phyloP scores from a whole-genome alignment of 345 rosid species.

The Melastoma malabathricum region DNA sequence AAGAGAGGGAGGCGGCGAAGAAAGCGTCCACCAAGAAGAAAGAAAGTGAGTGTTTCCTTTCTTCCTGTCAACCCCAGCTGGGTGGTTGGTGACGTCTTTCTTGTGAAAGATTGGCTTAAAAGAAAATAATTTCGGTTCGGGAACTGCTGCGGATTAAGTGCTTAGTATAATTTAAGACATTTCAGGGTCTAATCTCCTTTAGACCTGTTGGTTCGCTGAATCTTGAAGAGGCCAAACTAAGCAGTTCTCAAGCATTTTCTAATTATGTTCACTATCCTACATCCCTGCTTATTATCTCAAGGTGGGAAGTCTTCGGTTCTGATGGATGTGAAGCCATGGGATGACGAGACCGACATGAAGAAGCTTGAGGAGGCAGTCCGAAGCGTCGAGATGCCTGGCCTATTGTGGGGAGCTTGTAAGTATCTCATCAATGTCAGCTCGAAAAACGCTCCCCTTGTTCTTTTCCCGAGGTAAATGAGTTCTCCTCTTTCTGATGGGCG shows the following conservation, averaged over 20 bases:
- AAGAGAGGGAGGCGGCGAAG: constrained; percentile 74
- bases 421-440: not conserved
- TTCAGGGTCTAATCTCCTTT: too few species aligned
- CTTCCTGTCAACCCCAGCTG: too few species aligned
- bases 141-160: too few species aligned
- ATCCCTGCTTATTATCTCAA: constrained; percentile 5
- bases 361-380: constrained; percentile 71
- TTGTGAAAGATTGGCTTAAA: too few species aligned
- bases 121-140: too few species aligned
- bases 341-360: constrained; percentile 98
- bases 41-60: constrained; percentile 5
- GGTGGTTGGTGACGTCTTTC: too few species aligned
- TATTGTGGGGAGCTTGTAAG: constrained; percentile 93
- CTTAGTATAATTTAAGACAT: too few species aligned
- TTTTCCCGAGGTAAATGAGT: too few species aligned
- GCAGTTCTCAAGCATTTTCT: too few species aligned
- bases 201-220: too few species aligned
- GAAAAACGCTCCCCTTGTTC: too few species aligned
- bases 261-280: not conserved
- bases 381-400: constrained; percentile 65
- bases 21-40: constrained; percentile 22
- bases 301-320: constrained; percentile 97
- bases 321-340: constrained; percentile 93
- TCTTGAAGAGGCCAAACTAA: too few species aligned
- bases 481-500: not conserved